These are phyloP conservation scores for Lipomyces chichibuensis DNA, from an alignment of 805 yeast genomes.

Conservation along the genomic window DNA sequence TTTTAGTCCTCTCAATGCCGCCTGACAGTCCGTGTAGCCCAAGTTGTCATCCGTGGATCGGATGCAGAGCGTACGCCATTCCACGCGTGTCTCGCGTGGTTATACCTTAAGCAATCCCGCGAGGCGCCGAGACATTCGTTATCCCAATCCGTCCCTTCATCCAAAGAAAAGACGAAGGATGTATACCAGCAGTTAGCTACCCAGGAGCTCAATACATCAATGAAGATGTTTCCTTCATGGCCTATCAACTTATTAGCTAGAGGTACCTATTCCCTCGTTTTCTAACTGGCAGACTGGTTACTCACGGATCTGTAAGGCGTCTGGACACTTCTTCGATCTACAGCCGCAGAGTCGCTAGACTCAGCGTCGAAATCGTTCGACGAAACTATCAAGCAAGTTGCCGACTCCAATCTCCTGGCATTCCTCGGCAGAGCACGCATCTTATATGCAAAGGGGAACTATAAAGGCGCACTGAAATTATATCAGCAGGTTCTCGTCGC, in stretches of 20 bases:
- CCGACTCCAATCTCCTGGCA: slow-evolving; percentile 71
- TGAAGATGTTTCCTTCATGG: slow-evolving; percentile 51
- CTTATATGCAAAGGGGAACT: slow-evolving; percentile 70
- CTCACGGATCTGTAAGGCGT: slow-evolving; percentile 47
- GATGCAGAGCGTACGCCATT: slow-evolving; percentile 55
- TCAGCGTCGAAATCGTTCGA: slow-evolving; percentile 74
- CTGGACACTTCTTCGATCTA: slow-evolving; percentile 47
- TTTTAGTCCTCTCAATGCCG: neutral
- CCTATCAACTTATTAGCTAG: slow-evolving; percentile 63
- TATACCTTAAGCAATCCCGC: slow-evolving; percentile 47
- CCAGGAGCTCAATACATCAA: slow-evolving; percentile 51
- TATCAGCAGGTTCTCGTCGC: slow-evolving; percentile 81
- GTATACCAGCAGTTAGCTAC: slow-evolving; percentile 49
- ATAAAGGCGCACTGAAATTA: slow-evolving; percentile 69
- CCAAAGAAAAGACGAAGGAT: slow-evolving; percentile 39
- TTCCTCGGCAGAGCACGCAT: slow-evolving; percentile 83
- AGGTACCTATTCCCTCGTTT: slow-evolving; percentile 41
- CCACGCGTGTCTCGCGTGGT: slow-evolving; percentile 73
- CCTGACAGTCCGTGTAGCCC: slow-evolving; percentile 10
- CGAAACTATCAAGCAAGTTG: slow-evolving; percentile 53
- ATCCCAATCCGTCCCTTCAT: slow-evolving; percentile 8
- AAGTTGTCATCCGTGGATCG: slow-evolving; percentile 33
- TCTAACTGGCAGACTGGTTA: neutral
- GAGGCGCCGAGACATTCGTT: slow-evolving; percentile 38
- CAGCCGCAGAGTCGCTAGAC: slow-evolving; percentile 62